Conservation (phyloP, 331 rosid species). For the Stylosanthes scabra region DNA sequence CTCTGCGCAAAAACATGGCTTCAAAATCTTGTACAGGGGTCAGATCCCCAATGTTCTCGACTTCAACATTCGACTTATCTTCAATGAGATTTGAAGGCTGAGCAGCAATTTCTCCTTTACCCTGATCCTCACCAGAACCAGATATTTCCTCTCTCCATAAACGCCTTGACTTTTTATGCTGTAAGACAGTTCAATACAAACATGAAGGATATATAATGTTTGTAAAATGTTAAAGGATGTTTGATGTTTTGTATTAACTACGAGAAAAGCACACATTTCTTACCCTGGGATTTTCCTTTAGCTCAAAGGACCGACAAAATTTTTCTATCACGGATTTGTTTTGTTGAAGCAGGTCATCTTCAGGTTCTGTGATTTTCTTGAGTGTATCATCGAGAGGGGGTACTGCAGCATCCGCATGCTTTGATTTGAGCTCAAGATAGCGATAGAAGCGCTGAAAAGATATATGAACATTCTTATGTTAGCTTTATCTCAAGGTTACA, state of each 20-base stretch:
- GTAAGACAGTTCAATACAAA: constrained; percentile 38
- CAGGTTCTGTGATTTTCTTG: constrained; percentile 76
- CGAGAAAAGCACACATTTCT: neutral
- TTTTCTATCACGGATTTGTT: constrained; percentile 55
- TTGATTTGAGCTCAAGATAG: constrained; percentile 77
- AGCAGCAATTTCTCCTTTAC: constrained; percentile 45
- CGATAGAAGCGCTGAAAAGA: constrained; percentile 77
- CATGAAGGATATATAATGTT: constrained; percentile 14
- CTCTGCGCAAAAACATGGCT: constrained; percentile 77
- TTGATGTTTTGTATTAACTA: neutral
- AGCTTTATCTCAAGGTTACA: constrained; percentile 23
- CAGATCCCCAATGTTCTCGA: constrained; percentile 67
- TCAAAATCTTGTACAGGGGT: constrained; percentile 86
- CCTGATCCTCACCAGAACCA: constrained; percentile 47
- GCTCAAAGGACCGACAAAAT: constrained; percentile 57
- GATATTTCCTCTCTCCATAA: constrained; percentile 50
- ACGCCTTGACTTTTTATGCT: constrained; percentile 69
- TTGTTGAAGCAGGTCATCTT: constrained; percentile 58
- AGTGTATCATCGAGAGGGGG: constrained; percentile 85
- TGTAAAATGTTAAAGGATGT: neutral
- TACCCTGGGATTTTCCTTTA: constrained; percentile 77
- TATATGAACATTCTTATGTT: constrained; percentile 1
- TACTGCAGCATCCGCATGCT: constrained; percentile 74
- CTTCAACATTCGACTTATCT: constrained; percentile 46
- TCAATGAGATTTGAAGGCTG: constrained; percentile 46